These are phyloP conservation scores for Musa beccarii DNA, from an alignment of 176 grass and related monocot genomes.

Conservation along the genomic window DNA sequence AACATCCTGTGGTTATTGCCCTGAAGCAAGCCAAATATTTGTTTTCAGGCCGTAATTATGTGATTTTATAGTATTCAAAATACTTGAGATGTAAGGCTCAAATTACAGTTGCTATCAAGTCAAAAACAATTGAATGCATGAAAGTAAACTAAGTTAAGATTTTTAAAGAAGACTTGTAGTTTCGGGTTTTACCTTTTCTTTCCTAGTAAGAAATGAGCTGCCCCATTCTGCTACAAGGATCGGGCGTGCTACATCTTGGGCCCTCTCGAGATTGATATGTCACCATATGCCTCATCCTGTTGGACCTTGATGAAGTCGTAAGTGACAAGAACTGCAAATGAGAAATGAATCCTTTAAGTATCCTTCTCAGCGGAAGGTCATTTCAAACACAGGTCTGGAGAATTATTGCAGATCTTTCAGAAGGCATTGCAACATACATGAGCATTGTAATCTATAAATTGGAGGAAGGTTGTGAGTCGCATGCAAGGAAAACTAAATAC, in stretches of 20 bases:
- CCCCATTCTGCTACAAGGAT: too few relatives aligned
- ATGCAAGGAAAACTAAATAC: constrained; percentile 24
- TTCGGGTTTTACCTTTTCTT: too few relatives aligned
- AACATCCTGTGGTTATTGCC: too few relatives aligned
- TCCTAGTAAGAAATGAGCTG: too few relatives aligned
- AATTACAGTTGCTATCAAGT: too few relatives aligned
- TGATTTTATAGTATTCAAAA: too few relatives aligned
- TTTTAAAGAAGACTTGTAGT: too few relatives aligned
- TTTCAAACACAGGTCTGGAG: neutral
- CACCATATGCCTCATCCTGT: constrained; percentile 47
- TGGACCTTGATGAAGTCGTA: constrained; percentile 51
- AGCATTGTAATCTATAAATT: neutral
- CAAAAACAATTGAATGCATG: too few relatives aligned
- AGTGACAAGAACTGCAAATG: constrained; percentile 52
- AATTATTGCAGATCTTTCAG: neutral
- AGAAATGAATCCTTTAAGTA: neutral
- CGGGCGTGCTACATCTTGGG: constrained; percentile 42
- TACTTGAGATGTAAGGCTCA: too few relatives aligned
- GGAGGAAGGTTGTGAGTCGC: neutral
- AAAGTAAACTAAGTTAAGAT: too few relatives aligned
- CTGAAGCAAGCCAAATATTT: too few relatives aligned
- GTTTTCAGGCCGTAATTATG: too few relatives aligned
- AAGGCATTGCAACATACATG: neutral
- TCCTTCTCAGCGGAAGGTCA: neutral
- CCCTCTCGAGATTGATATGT: constrained; percentile 68